phyloP scores from a whole-genome alignment of 2,329 filamentous ascomycete species.

The Aspergillus pseudoviridinutans region DNA sequence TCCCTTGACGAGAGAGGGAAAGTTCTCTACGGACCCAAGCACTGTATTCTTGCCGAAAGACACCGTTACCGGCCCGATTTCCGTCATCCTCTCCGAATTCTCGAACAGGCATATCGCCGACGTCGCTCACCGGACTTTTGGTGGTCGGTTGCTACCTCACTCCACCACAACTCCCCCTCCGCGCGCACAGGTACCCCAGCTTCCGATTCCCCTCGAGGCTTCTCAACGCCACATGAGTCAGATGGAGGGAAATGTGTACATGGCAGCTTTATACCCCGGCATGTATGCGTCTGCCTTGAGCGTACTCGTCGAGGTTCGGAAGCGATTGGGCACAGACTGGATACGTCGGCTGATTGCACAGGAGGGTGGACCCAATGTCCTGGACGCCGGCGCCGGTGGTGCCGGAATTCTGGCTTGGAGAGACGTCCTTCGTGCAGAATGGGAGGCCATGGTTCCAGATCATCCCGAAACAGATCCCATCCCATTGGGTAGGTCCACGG shows the following conservation, averaged over 20 bases:
- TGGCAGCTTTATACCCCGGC: conserved; percentile 58
- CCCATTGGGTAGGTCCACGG: conserved; percentile 67
- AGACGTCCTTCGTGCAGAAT: conserved; percentile 75
- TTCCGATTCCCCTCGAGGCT: conserved; percentile 55
- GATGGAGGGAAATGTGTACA: conserved; percentile 58
- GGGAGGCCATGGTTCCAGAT: conserved; percentile 60
- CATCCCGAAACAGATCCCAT: conserved; percentile 39
- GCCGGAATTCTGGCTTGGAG: conserved; percentile 60
- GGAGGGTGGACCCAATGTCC: conserved; percentile 53
- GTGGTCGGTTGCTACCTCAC: conserved; percentile 69
- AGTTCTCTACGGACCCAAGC: conserved; percentile 67
- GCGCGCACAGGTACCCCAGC: conserved; percentile 48
- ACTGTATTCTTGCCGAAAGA: conserved; percentile 71
- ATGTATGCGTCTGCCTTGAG: conserved; percentile 57
- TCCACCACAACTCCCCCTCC: conserved; percentile 67
- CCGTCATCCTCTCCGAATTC: conserved; percentile 61
- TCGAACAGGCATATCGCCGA: conserved; percentile 71
- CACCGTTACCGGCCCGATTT: conserved; percentile 67
- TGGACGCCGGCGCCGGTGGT: conserved; percentile 61
- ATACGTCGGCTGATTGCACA: conserved; percentile 53
- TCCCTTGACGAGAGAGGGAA: conserved; percentile 68
- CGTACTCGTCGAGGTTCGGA: conserved; percentile 56
- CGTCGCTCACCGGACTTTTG: conserved; percentile 70
- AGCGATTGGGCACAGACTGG: conserved; percentile 57
- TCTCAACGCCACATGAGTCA: conserved; percentile 55